Evolutionary conservation across 139 green algal species (phyloP).

Genomic region (Coccomyxa sp.): DNA sequence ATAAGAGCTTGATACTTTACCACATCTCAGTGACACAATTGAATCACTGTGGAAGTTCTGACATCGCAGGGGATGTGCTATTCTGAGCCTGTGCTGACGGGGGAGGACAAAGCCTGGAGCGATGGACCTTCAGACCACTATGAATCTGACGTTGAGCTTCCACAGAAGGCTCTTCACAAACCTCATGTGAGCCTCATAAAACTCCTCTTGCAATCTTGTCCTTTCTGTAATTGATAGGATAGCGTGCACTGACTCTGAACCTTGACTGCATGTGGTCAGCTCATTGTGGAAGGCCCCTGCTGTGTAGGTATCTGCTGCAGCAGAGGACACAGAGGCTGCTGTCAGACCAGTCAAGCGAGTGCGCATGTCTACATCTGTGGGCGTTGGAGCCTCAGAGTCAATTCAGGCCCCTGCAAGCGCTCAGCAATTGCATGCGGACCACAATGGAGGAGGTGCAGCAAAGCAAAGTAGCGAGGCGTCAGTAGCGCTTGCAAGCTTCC

Average conservation of each 20-base stretch:
- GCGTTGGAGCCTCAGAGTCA: background rate
- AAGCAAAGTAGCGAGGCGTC: background rate
- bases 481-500: conserved; percentile 25
- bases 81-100: conserved; percentile 30
- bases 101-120: conserved; percentile 25
- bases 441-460: conserved; percentile 26
- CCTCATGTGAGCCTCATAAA: background rate
- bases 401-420: background rate
- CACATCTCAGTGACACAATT: conserved; percentile 2
- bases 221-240: too few relatives aligned
- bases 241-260: too few relatives aligned
- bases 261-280: background rate
- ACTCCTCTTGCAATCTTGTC: background rate
- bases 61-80: conserved; percentile 24
- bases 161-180: background rate
- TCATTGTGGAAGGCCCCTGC: background rate
- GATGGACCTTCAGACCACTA: background rate
- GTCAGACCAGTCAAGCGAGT: background rate
- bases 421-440: conserved; percentile 21
- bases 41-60: background rate
- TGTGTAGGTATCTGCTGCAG: background rate
- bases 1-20: background rate
- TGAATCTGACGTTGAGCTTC: background rate
- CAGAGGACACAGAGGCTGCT: background rate
- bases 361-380: conserved; percentile 3